Evolutionary conservation across 495 filamentous ascomycete genomes (phyloP), one percentile per base, ranked within the genome.

Genomic region (Xylaria palmicola): DNA sequence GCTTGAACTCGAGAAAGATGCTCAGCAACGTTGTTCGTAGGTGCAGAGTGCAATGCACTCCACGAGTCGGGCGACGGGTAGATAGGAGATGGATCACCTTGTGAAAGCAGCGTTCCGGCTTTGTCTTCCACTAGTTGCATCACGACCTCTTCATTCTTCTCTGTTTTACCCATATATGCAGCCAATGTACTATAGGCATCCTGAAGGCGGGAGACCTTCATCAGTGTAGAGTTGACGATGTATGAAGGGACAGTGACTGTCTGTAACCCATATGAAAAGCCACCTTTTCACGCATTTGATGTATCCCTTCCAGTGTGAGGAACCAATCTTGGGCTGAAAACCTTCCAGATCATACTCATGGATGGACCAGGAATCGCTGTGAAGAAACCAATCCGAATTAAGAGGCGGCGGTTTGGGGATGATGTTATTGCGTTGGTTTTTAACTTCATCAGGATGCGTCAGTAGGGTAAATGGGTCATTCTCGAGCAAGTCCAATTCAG

Each of bases 1-100:
- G 74, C 70, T 41, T 78, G 74, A 0, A 70, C 67, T 32, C 66
- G 66, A 32, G 69, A 71, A 2, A 79, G 67, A 5, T 76, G 63
- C 26, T 77, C 49, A 5, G 9, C 10, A 1, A 36, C 1, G 30
- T 36, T 15, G 6, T 2, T 0, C 22, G 5, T 13, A 6, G 19
- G 9, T 10, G n/a, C 6, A 10, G 30, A 5, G 15, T 8, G 13
- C 6, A 19, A 9, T 3, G 7, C n/a, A 10, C 30, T 30, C 17
- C 49, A 34, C 4, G 17, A 37, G 10, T 36, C 19, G 3, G 4
- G 13, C 1, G 7, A 22, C 12, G 49, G 8, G 6, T 8, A 50
- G 32, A 20, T 13, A 2, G 29, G 26, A 7, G 27, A 32, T 20
- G 47, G 32, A 9, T 7, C 27, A 12, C n/a, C 10, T 20, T 36